phyloP scores from a whole-genome alignment of 2,329 filamentous ascomycete species.

The Aspergillus jensenii region DNA sequence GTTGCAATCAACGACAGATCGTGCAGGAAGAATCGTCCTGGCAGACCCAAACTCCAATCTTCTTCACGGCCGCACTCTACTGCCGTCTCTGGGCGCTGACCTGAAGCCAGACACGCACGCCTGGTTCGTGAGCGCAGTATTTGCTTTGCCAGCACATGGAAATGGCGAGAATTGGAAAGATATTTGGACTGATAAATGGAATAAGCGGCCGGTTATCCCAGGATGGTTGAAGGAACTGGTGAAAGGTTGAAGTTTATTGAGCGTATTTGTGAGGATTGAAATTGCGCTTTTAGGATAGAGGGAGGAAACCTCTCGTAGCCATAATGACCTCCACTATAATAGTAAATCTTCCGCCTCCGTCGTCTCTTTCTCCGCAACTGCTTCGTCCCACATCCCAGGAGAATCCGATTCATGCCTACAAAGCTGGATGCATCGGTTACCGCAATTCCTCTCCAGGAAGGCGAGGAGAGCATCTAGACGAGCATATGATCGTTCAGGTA shows the following conservation, averaged over 20 bases:
- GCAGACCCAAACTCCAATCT: slow-evolving; percentile 79
- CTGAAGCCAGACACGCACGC: slow-evolving; percentile 57
- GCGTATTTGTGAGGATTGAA: neutral
- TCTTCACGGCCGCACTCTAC: slow-evolving; percentile 67
- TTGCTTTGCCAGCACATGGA: slow-evolving; percentile 61
- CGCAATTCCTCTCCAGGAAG: neutral
- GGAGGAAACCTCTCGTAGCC: neutral
- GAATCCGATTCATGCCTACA: neutral
- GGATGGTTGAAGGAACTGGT: slow-evolving; percentile 61
- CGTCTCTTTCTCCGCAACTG: neutral
- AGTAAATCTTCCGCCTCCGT: neutral
- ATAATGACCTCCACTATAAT: neutral
- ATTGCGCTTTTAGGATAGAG: neutral
- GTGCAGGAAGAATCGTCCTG: slow-evolving; percentile 66
- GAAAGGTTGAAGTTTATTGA: slow-evolving; percentile 8
- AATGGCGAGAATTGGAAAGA: slow-evolving; percentile 9
- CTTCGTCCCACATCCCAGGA: neutral
- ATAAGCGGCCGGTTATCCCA: slow-evolving; percentile 57
- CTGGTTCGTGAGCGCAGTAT: slow-evolving; percentile 72
- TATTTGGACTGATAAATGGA: slow-evolving; percentile 61
- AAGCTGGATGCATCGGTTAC: neutral
- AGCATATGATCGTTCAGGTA: neutral
- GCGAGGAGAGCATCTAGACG: neutral
- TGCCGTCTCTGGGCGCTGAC: slow-evolving; percentile 67
- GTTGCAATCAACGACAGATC: slow-evolving; percentile 34